These are phyloP conservation scores for Syzygium malaccense DNA, from an alignment of 441 rosid genomes.

Conservation along the genomic window DNA sequence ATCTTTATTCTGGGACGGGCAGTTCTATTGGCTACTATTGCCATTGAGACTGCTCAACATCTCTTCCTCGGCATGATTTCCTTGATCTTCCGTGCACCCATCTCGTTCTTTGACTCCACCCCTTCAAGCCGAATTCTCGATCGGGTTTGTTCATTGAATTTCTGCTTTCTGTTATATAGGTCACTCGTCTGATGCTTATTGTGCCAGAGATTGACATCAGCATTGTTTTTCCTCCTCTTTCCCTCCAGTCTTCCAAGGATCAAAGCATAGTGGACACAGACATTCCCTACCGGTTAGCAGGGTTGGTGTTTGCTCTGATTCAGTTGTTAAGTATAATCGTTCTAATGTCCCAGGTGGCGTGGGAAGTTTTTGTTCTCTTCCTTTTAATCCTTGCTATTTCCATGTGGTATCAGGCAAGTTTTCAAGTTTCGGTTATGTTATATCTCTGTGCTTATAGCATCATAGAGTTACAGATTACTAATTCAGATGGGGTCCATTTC, in stretches of 20 bases:
- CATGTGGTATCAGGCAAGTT: slow-evolving; percentile 49
- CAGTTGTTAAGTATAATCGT: slow-evolving; percentile 47
- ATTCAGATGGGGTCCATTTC: neutral
- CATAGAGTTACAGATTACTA: neutral
- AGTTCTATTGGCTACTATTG: slow-evolving; percentile 38
- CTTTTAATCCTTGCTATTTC: slow-evolving; percentile 44
- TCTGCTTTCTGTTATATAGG: neutral
- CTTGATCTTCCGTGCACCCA: slow-evolving; percentile 51
- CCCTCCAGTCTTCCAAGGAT: slow-evolving; percentile 48
- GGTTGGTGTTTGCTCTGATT: slow-evolving; percentile 55
- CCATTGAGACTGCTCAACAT: slow-evolving; percentile 44
- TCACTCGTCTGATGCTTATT: neutral
- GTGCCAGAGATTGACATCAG: neutral
- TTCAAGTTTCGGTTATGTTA: neutral
- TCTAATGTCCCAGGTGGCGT: slow-evolving; percentile 51
- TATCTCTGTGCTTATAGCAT: neutral
- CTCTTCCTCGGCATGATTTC: slow-evolving; percentile 42
- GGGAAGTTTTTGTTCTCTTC: slow-evolving; percentile 54
- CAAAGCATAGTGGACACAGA: slow-evolving; percentile 63
- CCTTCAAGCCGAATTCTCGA: slow-evolving; percentile 52
- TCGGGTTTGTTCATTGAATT: slow-evolving; percentile 32
- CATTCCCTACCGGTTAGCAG: slow-evolving; percentile 60
- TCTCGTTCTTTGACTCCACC: slow-evolving; percentile 57
- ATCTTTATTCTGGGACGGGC: slow-evolving; percentile 57
- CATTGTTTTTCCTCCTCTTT: neutral